Conservation (phyloP, 108 stramenopile species). For the Stephanodiscus minutulus region DNA sequence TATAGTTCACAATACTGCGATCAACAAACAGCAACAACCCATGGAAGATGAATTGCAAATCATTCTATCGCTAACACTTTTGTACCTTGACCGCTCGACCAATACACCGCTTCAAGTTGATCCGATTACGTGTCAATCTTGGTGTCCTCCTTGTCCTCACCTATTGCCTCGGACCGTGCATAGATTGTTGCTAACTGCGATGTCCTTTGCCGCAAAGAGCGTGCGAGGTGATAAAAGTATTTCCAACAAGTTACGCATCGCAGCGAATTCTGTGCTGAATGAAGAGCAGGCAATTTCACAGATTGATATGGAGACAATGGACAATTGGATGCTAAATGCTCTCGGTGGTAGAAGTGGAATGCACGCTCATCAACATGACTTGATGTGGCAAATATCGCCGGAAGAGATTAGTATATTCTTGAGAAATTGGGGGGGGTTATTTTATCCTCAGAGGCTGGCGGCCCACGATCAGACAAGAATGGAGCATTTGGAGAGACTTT, state of each 20-base stretch:
- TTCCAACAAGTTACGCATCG: conserved; percentile 12
- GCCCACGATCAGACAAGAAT: conserved; percentile 32
- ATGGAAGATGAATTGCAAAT: conserved; percentile 41
- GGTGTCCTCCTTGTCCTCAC: conserved; percentile 31
- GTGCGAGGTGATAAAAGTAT: conserved; percentile 14
- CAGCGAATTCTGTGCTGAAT: conserved; percentile 29
- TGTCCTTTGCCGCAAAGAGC: conserved; percentile 24
- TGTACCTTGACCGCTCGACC: conserved; percentile 37
- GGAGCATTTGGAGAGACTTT: conserved; percentile 37
- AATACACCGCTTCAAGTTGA: conserved; percentile 19
- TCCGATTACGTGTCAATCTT: conserved; percentile 28
- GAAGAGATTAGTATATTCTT: conserved; percentile 32
- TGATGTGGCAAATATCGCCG: conserved; percentile 19
- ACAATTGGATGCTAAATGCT: conserved; percentile 40
- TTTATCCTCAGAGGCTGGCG: conserved; percentile 33
- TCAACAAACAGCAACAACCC: conserved; percentile 24
- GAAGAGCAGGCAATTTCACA: conserved; percentile 18
- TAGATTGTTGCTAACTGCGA: conserved; percentile 36
- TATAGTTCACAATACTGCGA: conserved; percentile 1
- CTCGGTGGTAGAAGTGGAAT: conserved; percentile 15
- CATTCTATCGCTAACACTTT: conserved; percentile 30
- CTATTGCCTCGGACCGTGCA: conserved; percentile 41
- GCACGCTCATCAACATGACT: conserved; percentile 7
- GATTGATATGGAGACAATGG: conserved; percentile 32
- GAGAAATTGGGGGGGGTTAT: conserved; percentile 38